phyloP scores from a whole-genome alignment of 2,329 filamentous ascomycete species.

The Monosporascus sp. region DNA sequence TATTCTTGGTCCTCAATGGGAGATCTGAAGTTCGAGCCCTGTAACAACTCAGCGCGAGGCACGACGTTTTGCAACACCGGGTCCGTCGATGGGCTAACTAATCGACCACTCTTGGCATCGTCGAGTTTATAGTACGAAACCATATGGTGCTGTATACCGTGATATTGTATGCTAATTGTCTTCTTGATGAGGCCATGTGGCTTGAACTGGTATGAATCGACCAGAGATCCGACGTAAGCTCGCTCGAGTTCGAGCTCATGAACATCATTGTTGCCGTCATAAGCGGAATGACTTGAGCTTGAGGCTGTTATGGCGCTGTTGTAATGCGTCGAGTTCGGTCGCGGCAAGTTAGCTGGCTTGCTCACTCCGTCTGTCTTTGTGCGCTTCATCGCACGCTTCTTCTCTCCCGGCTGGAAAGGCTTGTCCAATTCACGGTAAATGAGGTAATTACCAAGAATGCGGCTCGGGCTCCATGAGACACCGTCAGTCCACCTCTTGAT shows the following conservation, averaged over 20 bases:
- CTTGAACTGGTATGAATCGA: constrained; percentile 90
- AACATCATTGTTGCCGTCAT: constrained; percentile 7
- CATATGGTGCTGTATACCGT: constrained; percentile 74
- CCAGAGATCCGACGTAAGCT: constrained; percentile 68
- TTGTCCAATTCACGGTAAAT: constrained; percentile 79
- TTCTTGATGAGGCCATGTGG: constrained; percentile 81
- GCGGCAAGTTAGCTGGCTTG: constrained; percentile 27
- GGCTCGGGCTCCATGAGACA: constrained; percentile 83
- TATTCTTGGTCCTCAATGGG: constrained; percentile 51
- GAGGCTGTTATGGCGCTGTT: background rate
- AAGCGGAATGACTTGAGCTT: background rate
- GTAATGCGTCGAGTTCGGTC: constrained; percentile 16
- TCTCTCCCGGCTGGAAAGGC: constrained; percentile 75
- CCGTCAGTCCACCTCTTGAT: constrained; percentile 96
- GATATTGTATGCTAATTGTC: constrained; percentile 75
- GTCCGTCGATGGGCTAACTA: constrained; percentile 55
- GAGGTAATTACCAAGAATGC: constrained; percentile 78
- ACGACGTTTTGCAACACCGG: constrained; percentile 43
- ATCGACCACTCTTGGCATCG: constrained; percentile 61
- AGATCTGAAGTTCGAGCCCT: constrained; percentile 61
- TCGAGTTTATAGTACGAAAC: constrained; percentile 85
- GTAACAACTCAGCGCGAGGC: constrained; percentile 54
- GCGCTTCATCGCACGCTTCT: constrained; percentile 77
- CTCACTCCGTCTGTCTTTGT: constrained; percentile 38
- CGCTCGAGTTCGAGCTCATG: constrained; percentile 29